Percentiles rank a stretch among this genome's conserved stretches.
phyloP scores from a whole-genome alignment of 2,329 filamentous ascomycete species.

The Fusarium keratoplasticum region DNA sequence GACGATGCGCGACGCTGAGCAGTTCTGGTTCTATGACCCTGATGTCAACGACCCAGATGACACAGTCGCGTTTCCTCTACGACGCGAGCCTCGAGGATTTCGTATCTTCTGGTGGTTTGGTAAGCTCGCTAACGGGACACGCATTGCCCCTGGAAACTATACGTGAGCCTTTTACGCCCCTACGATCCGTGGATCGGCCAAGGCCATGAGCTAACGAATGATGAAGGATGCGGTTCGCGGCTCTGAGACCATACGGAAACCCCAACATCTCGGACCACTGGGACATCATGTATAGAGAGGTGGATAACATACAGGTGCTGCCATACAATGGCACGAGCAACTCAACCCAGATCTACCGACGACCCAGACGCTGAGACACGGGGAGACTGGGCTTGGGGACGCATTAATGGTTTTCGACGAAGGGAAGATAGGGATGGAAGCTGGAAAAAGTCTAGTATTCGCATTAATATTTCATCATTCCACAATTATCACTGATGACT shows the following conservation, averaged over 20 bases:
- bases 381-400: neutral
- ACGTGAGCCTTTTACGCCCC: conserved; percentile 45
- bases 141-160: conserved; percentile 55
- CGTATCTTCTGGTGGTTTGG: conserved; percentile 57
- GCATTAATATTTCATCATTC: neutral
- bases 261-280: conserved; percentile 55
- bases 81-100: conserved; percentile 48
- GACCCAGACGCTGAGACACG: conserved; percentile 9
- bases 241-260: conserved; percentile 56
- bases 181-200: neutral
- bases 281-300: conserved; percentile 52
- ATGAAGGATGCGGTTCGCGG: conserved; percentile 55
- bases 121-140: conserved; percentile 55
- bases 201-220: conserved; percentile 13
- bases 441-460: neutral
- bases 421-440: neutral
- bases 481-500: neutral
- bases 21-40: conserved; percentile 51
- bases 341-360: conserved; percentile 34
- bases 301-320: conserved; percentile 50
- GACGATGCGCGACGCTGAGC: conserved; percentile 50
- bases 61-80: conserved; percentile 53
- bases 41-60: conserved; percentile 51
- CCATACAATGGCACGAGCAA: conserved; percentile 46
- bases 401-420: neutral